Evolutionary conservation across 768 basidiomycete genomes (phyloP).

Genomic region (Sporobolomyces roseus): DNA sequence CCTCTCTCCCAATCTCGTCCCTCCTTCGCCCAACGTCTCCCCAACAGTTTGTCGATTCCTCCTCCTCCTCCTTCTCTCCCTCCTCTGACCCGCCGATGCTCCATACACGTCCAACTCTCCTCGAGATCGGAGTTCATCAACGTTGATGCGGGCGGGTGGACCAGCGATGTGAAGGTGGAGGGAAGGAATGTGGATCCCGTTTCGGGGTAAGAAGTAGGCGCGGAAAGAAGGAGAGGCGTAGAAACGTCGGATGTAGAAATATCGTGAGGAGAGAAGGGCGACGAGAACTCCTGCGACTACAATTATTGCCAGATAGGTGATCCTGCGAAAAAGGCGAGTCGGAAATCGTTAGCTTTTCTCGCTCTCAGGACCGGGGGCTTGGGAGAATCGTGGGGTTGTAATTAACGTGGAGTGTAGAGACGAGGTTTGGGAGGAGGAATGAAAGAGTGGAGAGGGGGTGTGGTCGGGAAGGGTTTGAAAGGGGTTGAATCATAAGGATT

Average conservation of each 20-base stretch:
- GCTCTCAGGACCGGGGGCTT: background rate
- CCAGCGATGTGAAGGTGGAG: slow-evolving; percentile 1
- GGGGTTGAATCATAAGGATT: slow-evolving; percentile 34
- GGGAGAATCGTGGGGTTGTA: too few relatives aligned
- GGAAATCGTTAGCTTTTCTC: background rate
- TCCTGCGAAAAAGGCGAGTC: background rate
- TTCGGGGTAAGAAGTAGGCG: slow-evolving; percentile 32
- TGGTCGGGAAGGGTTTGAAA: background rate
- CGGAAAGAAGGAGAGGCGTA: slow-evolving; percentile 17
- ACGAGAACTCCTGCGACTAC: slow-evolving; percentile 20
- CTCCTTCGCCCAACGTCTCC: slow-evolving; percentile 29
- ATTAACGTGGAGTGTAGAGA: too few relatives aligned
- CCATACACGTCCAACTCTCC: too few relatives aligned
- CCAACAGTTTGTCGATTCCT: slow-evolving; percentile 24
- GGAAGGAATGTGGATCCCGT: background rate
- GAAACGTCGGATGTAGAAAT: slow-evolving; percentile 33
- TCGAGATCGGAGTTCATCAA: too few relatives aligned
- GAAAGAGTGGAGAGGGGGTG: background rate
- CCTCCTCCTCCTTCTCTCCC: slow-evolving; percentile 11
- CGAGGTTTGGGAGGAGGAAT: too few relatives aligned
- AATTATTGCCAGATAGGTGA: slow-evolving; percentile 23
- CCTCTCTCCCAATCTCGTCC: slow-evolving; percentile 7
- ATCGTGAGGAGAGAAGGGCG: slow-evolving; percentile 22
- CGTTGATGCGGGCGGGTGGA: background rate
- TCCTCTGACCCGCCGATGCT: background rate